Base-by-base conservation (phyloP, 345 rosid species). In the Pugionium cornutum region DNA sequence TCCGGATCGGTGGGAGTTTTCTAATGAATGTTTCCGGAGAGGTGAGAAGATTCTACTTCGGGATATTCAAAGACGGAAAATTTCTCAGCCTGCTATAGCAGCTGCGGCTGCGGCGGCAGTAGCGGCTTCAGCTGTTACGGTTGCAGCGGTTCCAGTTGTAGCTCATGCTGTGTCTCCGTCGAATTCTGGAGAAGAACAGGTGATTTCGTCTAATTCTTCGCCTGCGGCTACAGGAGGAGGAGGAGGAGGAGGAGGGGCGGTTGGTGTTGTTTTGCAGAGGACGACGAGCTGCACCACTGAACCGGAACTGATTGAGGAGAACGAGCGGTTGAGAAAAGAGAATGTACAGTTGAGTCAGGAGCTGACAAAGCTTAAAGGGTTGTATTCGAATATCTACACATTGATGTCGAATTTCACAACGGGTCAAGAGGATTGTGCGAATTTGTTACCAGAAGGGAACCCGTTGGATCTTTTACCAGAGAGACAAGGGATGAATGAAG, bases 1-100 rank as follows among this genome's bases (percentile, higher is more conserved):
- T 42, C 92, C 98, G 7, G 98, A 92, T 70, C 89, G 94, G 46
- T 92, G 98, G 98, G 98, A 92, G 68, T 92, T 92, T 44, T 85
- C 91, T 5, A 86, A 92, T 28, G 97, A 88, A 6, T 83, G 82
- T 67, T 92, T 92, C 41, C 73, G 77, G 53, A 78, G 83, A 75
- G 98, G 97, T 25, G 97, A 87, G 67, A 92, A 86, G 75, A 72
- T 70, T 18, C 78, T 89, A 26, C 89, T 92, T 32, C 83, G 92
- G 2, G 92, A 89, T 57, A 92, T 92, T 31, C 98, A 89, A 64
- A 88, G 98, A 0, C 79, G 98, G 70, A 92, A 92, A 69, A 79
- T 89, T 53, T 78, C 82, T 4, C 82, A 81, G 39, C 7, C 76
- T 0, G 62, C 75, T 4, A 65, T 73, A 9, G 34, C 81, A 0